Evolutionary conservation across 1,284 basidiomycete genomes (phyloP), one percentile per base, ranked within the genome.

Genomic region (Malassezia obtusa): DNA sequence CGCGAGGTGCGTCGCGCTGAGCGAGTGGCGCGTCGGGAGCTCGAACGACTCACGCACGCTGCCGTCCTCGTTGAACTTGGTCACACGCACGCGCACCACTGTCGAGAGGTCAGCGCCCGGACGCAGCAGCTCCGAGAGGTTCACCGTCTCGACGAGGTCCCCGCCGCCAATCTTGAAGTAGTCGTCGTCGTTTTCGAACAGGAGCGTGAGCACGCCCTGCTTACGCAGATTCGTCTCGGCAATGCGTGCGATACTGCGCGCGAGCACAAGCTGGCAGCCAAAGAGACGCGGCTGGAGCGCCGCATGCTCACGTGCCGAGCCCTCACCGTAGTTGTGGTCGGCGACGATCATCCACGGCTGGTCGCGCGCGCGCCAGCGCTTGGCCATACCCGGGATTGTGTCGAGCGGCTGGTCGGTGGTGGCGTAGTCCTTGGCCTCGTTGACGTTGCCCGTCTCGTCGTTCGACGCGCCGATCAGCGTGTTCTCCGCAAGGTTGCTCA

Each of bases 241-340:
- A 83, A 86, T 75, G 85, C 87, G 75, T 83, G 85, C 70, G 39
- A 73, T 68, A 57, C 52, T 38, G 67, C 79, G 65, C 0, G 67
- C 75, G 80, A 77, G 65, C 53, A 77, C 76, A 26, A 77, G 54
- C 50, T 75, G 74, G 62, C 68, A 72, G 21, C 87, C 88, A 69
- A 94, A 92, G 78, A 92, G 94, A 14, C 94, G 82, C 44, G 92
- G 94, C 74, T 98, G 94, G 30, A 98, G 79, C 14, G 91, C 90
- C 30, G 94, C 94, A 75, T 98, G 94, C 76, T 98, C 94, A 56
- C 94, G 83, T n/a, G 90, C 90, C 61, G 87, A 89, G 74, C 92
- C 94, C 75, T 99, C 94, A 4, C 94, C 94, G 73, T 98, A 94
- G 76, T 76, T 77, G 66, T 68, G 75, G 73, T 98, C 94, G 1